Evolutionary conservation across 768 basidiomycete species (phyloP).

Genomic region (Naganishia friedmannii): DNA sequence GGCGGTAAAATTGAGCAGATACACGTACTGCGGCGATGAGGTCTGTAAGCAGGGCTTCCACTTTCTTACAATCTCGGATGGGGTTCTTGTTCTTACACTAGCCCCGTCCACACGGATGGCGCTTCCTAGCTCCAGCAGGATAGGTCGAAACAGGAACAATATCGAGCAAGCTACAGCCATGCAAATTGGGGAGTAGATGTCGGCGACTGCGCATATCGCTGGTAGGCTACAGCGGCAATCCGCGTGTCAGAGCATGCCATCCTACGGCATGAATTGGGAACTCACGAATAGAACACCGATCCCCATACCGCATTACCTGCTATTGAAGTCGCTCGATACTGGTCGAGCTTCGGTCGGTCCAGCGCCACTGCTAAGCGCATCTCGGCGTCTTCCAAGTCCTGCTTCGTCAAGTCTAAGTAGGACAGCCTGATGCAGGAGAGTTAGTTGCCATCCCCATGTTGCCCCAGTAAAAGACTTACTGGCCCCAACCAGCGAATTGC

Average conservation of each 20-base stretch:
- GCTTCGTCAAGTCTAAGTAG: conserved; percentile 56
- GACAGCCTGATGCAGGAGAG: conserved; percentile 39
- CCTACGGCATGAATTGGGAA: not conserved
- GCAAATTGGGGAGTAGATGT: conserved; percentile 70
- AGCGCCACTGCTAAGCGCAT: conserved; percentile 44
- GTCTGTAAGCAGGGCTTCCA: conserved; percentile 37
- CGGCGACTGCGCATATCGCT: conserved; percentile 61
- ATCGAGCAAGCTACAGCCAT: conserved; percentile 64
- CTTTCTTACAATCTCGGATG: conserved; percentile 22
- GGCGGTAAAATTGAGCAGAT: conserved; percentile 59
- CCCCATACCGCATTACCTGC: conserved; percentile 67
- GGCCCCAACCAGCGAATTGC: conserved; percentile 60
- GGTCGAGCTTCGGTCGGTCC: conserved; percentile 57
- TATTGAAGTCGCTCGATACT: conserved; percentile 54
- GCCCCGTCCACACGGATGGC: conserved; percentile 69
- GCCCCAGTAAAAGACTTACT: conserved; percentile 3
- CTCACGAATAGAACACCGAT: conserved; percentile 64
- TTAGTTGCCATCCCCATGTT: conserved; percentile 60
- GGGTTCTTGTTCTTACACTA: conserved; percentile 69
- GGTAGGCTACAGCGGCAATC: conserved; percentile 64
- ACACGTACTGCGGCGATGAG: conserved; percentile 20
- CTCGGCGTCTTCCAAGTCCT: conserved; percentile 55
- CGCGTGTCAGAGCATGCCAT: not conserved
- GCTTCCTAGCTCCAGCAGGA: conserved; percentile 70
- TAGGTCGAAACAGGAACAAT: conserved; percentile 68